phyloP scores from a whole-genome alignment of 192 early-diverging fungal species.

The Podila minutissima region DNA sequence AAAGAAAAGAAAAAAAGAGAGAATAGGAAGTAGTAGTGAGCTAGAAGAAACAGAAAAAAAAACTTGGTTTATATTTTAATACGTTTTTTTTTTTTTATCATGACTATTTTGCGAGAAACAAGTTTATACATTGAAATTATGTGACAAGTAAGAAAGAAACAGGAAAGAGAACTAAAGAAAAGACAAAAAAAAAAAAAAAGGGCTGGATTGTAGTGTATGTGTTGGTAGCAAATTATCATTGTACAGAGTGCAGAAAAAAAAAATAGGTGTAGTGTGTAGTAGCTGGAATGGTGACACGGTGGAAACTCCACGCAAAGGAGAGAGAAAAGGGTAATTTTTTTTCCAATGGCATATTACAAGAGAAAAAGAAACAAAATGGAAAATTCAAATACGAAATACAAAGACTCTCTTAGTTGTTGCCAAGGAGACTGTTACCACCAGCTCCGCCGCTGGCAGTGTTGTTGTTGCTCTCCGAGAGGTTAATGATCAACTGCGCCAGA shows the following conservation, averaged over 20 bases:
- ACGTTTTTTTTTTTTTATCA: neutral
- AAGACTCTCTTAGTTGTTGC: neutral
- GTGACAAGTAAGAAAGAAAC: constrained; percentile 10
- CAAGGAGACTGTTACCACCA: constrained; percentile 3
- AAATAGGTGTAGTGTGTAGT: constrained; percentile 3
- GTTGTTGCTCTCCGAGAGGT: constrained; percentile 57
- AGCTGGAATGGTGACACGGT: too few species aligned
- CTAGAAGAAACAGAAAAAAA: constrained; percentile 1
- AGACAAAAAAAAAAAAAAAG: constrained; percentile 2
- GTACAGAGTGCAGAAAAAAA: neutral
- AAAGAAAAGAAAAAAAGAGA: neutral
- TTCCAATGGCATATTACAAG: too few species aligned
- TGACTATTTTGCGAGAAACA: neutral
- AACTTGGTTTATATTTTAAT: neutral
- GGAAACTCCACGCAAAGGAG: neutral
- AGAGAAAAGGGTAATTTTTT: constrained; percentile 9
- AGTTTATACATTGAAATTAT: constrained; percentile 2
- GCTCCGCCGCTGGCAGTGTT: neutral
- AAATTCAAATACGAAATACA: neutral
- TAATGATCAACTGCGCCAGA: constrained; percentile 73
- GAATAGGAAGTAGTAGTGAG: neutral
- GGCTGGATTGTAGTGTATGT: constrained; percentile 3
- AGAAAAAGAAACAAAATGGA: neutral
- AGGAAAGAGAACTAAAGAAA: constrained; percentile 4
- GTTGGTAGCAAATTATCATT: constrained; percentile 4